Evolutionary conservation across 2,329 filamentous ascomycete genomes (phyloP).

Genomic region (Clarireedia sp.): DNA sequence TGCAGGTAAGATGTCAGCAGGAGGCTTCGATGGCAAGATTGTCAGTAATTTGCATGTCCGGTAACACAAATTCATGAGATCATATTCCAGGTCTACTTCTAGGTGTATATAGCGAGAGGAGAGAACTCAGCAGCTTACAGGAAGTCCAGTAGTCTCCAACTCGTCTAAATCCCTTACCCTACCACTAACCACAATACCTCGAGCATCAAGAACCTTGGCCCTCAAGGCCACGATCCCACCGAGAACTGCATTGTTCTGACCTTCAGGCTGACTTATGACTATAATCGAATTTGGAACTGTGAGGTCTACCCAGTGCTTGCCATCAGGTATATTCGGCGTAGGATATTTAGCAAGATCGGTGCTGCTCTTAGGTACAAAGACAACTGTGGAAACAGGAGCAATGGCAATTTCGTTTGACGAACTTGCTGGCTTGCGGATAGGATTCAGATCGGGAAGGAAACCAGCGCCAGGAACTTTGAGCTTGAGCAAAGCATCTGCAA

Average conservation of each 20-base stretch:
- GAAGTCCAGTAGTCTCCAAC: slow-evolving; percentile 45
- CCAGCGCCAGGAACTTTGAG: slow-evolving; percentile 59
- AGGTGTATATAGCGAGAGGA: background rate
- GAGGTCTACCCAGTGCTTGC: slow-evolving; percentile 62
- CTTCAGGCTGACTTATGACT: slow-evolving; percentile 56
- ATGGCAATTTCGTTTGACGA: slow-evolving; percentile 24
- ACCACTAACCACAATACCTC: slow-evolving; percentile 59
- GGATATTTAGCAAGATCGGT: slow-evolving; percentile 26
- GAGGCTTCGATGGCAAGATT: background rate
- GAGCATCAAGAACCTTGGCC: slow-evolving; percentile 54
- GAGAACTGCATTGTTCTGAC: slow-evolving; percentile 61
- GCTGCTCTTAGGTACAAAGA: slow-evolving; percentile 54
- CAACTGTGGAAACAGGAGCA: slow-evolving; percentile 50
- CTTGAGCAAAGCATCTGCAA: slow-evolving; percentile 67
- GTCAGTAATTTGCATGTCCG: background rate
- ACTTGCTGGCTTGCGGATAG: slow-evolving; percentile 19
- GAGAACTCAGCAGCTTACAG: slow-evolving; percentile 36
- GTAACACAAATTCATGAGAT: background rate
- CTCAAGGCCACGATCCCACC: slow-evolving; percentile 71
- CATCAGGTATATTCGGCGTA: slow-evolving; percentile 44
- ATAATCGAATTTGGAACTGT: slow-evolving; percentile 52
- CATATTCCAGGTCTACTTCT: background rate
- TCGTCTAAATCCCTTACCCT: slow-evolving; percentile 59
- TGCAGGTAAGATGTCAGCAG: slow-evolving; percentile 19
- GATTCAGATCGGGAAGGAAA: slow-evolving; percentile 50